Percentiles rank a stretch among this genome's conserved stretches.
phyloP scores from a whole-genome alignment of 192 early-diverging fungal species.

The Haplosporangium gracile region DNA sequence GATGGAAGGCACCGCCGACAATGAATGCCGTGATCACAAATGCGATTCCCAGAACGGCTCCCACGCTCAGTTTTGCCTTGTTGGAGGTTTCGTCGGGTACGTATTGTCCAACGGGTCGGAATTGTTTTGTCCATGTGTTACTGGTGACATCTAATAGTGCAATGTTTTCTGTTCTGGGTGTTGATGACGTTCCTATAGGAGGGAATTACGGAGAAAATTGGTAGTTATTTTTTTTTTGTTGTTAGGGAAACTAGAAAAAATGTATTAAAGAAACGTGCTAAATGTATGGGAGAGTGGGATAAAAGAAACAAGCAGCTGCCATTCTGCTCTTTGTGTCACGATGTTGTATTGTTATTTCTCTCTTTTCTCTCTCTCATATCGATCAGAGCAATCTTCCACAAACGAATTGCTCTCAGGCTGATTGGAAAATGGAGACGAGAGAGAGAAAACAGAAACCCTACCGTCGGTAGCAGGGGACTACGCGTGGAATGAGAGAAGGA shows the following conservation, averaged over 20 bases:
- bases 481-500: neutral
- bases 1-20: slow-evolving; percentile 37
- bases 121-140: slow-evolving; percentile 40
- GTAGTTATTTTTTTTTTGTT: neutral
- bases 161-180: slow-evolving; percentile 13
- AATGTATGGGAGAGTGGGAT: neutral
- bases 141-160: slow-evolving; percentile 35
- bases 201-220: neutral
- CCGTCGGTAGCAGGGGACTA: neutral
- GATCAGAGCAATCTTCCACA: neutral
- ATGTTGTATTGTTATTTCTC: neutral
- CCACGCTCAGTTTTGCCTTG: slow-evolving; percentile 17
- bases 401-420: neutral
- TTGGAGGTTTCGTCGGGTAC: neutral
- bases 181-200: slow-evolving; percentile 28
- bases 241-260: neutral
- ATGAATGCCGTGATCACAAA: slow-evolving; percentile 34
- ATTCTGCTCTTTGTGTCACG: neutral
- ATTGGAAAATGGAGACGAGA: neutral
- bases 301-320: neutral
- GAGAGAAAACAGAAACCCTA: neutral
- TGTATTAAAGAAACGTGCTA: slow-evolving; percentile 4
- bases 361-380: neutral
- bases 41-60: slow-evolving; percentile 45
- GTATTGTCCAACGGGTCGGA: slow-evolving; percentile 17